Conservation (phyloP, 208 protist genomes). For the Jaenimonas drosophilae region DNA sequence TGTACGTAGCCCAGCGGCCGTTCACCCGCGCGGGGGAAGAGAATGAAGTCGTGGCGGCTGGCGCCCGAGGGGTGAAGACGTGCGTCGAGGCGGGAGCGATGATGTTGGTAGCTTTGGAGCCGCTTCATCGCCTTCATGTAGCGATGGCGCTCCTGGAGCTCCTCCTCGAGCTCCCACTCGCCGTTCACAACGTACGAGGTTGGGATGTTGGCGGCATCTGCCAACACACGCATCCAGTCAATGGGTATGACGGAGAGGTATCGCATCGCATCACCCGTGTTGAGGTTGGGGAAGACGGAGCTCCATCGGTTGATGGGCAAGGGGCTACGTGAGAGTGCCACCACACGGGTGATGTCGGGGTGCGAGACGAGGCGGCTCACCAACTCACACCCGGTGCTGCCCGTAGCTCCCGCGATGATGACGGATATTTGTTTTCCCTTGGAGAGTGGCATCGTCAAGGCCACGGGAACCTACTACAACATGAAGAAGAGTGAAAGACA, state of each 20-base stretch:
- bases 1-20: slow-evolving; percentile 5
- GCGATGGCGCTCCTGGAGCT: slow-evolving; percentile 6
- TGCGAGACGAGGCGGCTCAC: slow-evolving; percentile 55
- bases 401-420: slow-evolving; percentile 49
- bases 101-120: not conserved
- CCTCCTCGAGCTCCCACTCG: slow-evolving; percentile 20
- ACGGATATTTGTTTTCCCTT: slow-evolving; percentile 46
- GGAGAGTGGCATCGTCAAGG: not conserved
- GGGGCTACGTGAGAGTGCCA: slow-evolving; percentile 38
- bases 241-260: slow-evolving; percentile 46
- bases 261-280: slow-evolving; percentile 32
- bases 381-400: slow-evolving; percentile 38
- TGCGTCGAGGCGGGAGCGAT: not conserved
- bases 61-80: no score
- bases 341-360: slow-evolving; percentile 40
- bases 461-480: not conserved
- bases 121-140: not conserved
- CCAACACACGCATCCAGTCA: slow-evolving; percentile 50
- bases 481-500: not conserved
- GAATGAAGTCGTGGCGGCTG: no score
- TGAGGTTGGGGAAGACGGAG: slow-evolving; percentile 30
- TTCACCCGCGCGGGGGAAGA: not conserved
- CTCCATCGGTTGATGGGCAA: slow-evolving; percentile 44
- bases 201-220: slow-evolving; percentile 31
- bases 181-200: slow-evolving; percentile 30